phyloP scores from a whole-genome alignment of 495 filamentous ascomycete species.

The Podospora didyma region DNA sequence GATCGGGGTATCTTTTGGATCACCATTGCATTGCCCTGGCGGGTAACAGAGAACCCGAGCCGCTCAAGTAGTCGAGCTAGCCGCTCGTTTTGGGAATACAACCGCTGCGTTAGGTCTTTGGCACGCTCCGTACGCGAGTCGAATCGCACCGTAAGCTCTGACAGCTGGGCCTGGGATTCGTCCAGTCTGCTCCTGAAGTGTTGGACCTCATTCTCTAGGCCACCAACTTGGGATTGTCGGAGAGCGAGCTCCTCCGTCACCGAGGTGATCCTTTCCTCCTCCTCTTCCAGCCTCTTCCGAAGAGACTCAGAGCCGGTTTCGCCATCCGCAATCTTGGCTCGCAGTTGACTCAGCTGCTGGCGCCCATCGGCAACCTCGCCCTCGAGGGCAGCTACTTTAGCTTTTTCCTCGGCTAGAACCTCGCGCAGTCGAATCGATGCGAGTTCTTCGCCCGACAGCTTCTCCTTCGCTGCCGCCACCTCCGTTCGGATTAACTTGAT shows the following conservation, averaged over 20 bases:
- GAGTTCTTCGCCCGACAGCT: slow-evolving; percentile 43
- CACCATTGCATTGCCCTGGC: slow-evolving; percentile 66
- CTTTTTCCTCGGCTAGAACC: slow-evolving; percentile 52
- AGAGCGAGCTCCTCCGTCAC: slow-evolving; percentile 64
- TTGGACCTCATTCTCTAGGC: slow-evolving; percentile 63
- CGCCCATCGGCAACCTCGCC: slow-evolving; percentile 65
- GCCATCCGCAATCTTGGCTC: slow-evolving; percentile 66
- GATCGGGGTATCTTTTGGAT: slow-evolving; percentile 73
- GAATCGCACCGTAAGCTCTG: slow-evolving; percentile 46
- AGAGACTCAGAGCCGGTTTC: slow-evolving; percentile 76
- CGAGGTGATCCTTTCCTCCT: slow-evolving; percentile 58
- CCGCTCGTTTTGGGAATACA: slow-evolving; percentile 74
- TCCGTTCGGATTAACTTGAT: slow-evolving; percentile 36
- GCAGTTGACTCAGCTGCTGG: slow-evolving; percentile 58
- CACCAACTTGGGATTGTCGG: slow-evolving; percentile 58
- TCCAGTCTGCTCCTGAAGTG: slow-evolving; percentile 56
- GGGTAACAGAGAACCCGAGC: slow-evolving; percentile 74
- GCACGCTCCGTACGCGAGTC: slow-evolving; percentile 63
- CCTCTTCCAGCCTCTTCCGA: slow-evolving; percentile 63
- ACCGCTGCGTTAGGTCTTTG: slow-evolving; percentile 75
- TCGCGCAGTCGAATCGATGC: slow-evolving; percentile 42
- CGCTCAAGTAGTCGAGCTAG: slow-evolving; percentile 75
- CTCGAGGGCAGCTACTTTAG: slow-evolving; percentile 53
- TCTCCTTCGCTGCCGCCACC: slow-evolving; percentile 41
- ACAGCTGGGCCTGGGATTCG: slow-evolving; percentile 45